Percentiles rank a stretch among this genome's conserved stretches.
These are phyloP conservation scores for Amaranthus palmeri DNA, from an alignment of 148 eudicot genomes.

Conservation along the genomic window DNA sequence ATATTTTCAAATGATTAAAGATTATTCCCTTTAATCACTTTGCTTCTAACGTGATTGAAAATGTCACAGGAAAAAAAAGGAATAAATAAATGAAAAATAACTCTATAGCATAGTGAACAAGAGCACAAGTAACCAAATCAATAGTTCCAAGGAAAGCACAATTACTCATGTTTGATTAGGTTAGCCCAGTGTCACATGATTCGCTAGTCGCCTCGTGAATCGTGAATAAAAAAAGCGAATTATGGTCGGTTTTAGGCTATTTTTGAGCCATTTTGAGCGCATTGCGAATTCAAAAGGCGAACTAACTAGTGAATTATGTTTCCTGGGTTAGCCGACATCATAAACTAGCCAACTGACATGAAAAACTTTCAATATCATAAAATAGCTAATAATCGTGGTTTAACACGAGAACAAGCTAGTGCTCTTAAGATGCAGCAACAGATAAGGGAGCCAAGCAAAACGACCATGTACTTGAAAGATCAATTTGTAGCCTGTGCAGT, in stretches of 20 bases:
- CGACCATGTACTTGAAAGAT: constrained; percentile 5
- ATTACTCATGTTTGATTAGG: not conserved
- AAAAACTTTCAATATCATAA: not conserved
- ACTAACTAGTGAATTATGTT: too few relatives aligned
- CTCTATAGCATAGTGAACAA: not conserved
- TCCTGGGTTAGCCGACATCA: not conserved
- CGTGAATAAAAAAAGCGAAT: too few relatives aligned
- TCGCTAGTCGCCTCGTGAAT: too few relatives aligned
- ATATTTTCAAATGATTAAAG: not conserved
- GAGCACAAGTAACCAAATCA: not conserved
- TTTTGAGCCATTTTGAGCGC: too few relatives aligned
- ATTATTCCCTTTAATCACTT: not conserved
- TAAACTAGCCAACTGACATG: not conserved
- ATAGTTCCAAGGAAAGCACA: not conserved
- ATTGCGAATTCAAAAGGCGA: too few relatives aligned
- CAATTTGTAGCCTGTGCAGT: constrained; percentile 21
- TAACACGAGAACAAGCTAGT: not conserved
- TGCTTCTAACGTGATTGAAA: not conserved
- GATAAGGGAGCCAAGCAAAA: constrained; percentile 1
- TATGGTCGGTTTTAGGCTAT: too few relatives aligned
- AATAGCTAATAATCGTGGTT: not conserved
- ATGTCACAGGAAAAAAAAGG: not conserved
- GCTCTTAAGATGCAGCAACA: not conserved
- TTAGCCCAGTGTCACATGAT: too few relatives aligned
- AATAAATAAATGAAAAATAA: not conserved